These are phyloP conservation scores for Paraglomus occultum DNA, from an alignment of 192 early-diverging fungal species.

Conservation along the genomic window DNA sequence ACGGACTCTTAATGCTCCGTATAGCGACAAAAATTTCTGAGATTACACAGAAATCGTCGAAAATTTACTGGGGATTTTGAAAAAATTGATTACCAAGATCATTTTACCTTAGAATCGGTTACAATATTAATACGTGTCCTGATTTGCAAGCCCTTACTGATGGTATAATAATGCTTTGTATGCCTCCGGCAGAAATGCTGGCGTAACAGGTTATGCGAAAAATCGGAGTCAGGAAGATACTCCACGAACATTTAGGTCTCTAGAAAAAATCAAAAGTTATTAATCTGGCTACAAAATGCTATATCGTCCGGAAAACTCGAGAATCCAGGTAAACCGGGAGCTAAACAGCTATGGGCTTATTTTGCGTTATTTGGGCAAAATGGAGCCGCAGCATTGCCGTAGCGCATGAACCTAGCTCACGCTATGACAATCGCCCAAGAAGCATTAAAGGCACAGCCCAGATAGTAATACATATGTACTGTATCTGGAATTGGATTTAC, in stretches of 20 bases:
- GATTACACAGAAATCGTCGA: no score
- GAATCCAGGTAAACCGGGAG: constrained; percentile 1
- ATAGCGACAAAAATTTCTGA: no score
- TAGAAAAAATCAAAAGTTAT: neutral
- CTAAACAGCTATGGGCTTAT: constrained; percentile 7
- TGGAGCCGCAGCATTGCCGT: no score
- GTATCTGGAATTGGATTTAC: no score
- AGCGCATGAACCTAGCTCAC: no score
- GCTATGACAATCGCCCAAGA: no score
- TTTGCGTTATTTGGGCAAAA: no score
- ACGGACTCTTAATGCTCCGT: no score
- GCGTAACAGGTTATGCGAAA: constrained; percentile 6
- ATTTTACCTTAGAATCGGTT: constrained; percentile 22
- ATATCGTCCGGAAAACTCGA: constrained; percentile 10
- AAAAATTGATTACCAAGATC: constrained; percentile 21
- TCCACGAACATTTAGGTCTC: constrained; percentile 1
- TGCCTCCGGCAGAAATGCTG: constrained; percentile 6
- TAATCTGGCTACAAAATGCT: constrained; percentile 9
- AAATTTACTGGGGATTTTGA: no score
- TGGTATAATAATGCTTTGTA: constrained; percentile 28
- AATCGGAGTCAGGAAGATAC: neutral
- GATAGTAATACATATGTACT: no score
- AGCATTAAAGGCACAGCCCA: no score
- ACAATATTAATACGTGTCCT: neutral
- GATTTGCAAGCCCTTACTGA: constrained; percentile 8